Percentiles rank a stretch among this genome's conserved stretches.
Conservation (phyloP, 495 filamentous ascomycete species). For the Xylaria scruposa region DNA sequence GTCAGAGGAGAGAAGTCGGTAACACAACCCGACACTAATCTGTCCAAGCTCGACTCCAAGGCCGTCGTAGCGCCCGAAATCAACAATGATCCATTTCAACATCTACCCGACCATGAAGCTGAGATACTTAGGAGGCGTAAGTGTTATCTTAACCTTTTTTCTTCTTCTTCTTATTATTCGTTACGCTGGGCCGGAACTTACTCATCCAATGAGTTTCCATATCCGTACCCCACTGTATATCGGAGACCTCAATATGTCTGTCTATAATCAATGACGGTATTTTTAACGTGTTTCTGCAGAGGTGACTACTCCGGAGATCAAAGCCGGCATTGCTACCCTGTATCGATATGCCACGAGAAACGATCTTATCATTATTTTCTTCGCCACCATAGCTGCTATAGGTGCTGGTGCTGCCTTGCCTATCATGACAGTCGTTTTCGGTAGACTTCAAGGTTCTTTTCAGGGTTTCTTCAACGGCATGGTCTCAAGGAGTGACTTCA, state of each 20-base stretch:
- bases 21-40: conserved; percentile 16
- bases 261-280: neutral
- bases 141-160: neutral
- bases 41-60: conserved; percentile 61
- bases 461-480: conserved; percentile 62
- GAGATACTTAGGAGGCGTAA: conserved; percentile 59
- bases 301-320: conserved; percentile 69
- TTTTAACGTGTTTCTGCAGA: conserved; percentile 42
- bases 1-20: conserved; percentile 26
- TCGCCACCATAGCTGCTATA: conserved; percentile 72
- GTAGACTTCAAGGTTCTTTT: conserved; percentile 75
- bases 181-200: neutral
- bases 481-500: conserved; percentile 62
- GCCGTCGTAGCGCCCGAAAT: conserved; percentile 41
- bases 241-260: neutral
- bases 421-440: conserved; percentile 88
- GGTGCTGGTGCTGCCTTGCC: conserved; percentile 82
- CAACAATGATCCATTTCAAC: conserved; percentile 58
- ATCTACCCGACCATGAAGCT: conserved; percentile 59
- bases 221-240: neutral
- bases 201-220: neutral
- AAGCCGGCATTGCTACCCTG: conserved; percentile 68
- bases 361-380: conserved; percentile 74
- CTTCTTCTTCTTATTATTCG: neutral
- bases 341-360: conserved; percentile 81